Base-by-base conservation (phyloP, 768 basidiomycete species). In the Suillus decipiens region DNA sequence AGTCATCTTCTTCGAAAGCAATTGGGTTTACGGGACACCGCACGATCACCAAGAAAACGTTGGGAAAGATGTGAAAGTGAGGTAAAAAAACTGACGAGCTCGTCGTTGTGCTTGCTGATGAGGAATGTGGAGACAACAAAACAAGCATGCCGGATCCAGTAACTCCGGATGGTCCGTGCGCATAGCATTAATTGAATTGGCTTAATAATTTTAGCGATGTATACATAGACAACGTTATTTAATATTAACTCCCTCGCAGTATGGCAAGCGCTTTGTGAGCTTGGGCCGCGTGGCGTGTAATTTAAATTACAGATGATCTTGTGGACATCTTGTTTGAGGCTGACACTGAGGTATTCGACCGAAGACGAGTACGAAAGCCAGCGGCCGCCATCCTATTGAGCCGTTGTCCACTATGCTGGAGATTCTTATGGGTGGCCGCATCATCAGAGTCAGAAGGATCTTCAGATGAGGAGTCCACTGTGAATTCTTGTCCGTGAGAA, bases 1-100 rank as follows among this genome's bases (percentile, higher is more conserved):
- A 92, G 90, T 86, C 89, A 92, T 83, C 66, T 84, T 71, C 66
- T 61, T 73, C 69, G 67, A 51, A 61, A 64, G 66, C 63, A 69
- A 82, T 77, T 83, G 82, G 83, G 81, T 82, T 88, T 89, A 89
- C 87, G 81, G 83, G 80, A 84, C 84, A 88, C 89, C 89, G 88
- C 89, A 90, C 88, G 89, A 89, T 89, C 76, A 79, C 80, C 80
- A 76, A 70, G 62, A 67, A 65, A 69, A 71, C 66, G 63, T 47
- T 60, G 50, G 37, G 53, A n/a, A 43, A 22, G 17, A 57, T 37
- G 19, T 34, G 43, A n/a, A 47, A 55, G 63, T 45, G 42, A 50
- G 59, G 24, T 34, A 33, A 14, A 41, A 45, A 39, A 60, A 45
- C 15, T 58, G 37, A 31, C 9, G 22, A 55, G 36, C 24, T 63